Percentiles rank a stretch among this genome's conserved stretches.
Conservation (phyloP, 192 early-diverging fungal genomes). For the Entomortierella parvispora region DNA sequence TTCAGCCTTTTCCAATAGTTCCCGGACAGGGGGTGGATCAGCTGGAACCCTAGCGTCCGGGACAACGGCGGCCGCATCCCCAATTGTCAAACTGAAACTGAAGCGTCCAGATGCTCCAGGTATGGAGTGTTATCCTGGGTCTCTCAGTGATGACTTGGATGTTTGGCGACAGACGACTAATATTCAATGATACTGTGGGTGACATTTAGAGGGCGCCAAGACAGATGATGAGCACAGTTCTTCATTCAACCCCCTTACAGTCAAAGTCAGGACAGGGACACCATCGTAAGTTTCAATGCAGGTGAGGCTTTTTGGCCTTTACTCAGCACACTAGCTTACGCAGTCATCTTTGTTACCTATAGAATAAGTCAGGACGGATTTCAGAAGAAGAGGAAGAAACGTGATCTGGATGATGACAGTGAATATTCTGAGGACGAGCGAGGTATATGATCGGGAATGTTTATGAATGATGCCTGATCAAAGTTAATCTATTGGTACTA, state of each 20-base stretch:
- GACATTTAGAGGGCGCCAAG: conserved; percentile 9
- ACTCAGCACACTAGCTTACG: background rate
- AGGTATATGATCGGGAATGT: conserved; percentile 17
- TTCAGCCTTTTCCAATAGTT: conserved; percentile 29
- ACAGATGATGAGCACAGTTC: conserved; percentile 37
- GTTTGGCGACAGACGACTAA: too few species aligned
- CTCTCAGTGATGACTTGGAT: too few species aligned
- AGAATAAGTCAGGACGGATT: conserved; percentile 27
- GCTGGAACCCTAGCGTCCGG: conserved; percentile 6
- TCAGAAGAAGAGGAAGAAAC: conserved; percentile 43
- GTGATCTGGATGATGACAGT: conserved; percentile 44
- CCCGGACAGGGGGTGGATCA: conserved; percentile 15
- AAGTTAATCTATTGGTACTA: background rate
- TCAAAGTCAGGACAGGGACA: conserved; percentile 42
- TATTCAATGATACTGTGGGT: too few species aligned
- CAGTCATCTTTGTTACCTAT: background rate
- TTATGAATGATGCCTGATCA: background rate
- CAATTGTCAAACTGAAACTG: conserved; percentile 35
- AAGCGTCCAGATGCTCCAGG: conserved; percentile 47
- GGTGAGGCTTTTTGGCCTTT: too few species aligned
- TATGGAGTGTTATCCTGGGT: conserved; percentile 1
- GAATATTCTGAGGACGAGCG: conserved; percentile 50
- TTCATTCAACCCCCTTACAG: conserved; percentile 25
- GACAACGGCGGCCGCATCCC: conserved; percentile 1
- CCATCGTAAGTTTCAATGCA: conserved; percentile 29